Conservation (phyloP, 495 filamentous ascomycete species). For the Rusavskia elegans region DNA sequence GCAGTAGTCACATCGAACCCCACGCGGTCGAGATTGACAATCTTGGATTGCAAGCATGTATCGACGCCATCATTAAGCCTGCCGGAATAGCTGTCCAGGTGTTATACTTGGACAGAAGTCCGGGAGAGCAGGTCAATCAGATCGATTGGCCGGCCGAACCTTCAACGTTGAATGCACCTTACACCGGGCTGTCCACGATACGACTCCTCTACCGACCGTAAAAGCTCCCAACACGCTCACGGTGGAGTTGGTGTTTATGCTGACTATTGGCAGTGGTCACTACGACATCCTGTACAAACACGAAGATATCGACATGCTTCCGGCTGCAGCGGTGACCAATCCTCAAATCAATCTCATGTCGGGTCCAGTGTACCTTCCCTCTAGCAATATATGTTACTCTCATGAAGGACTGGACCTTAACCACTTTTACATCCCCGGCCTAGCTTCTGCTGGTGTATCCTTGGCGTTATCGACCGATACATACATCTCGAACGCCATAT, state of each 20-base stretch:
- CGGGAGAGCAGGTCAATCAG: constrained; percentile 62
- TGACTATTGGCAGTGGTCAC: constrained; percentile 44
- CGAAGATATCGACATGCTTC: constrained; percentile 34
- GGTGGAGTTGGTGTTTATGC: background rate
- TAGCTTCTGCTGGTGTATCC: constrained; percentile 1
- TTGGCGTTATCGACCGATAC: background rate
- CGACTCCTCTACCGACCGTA: constrained; percentile 58
- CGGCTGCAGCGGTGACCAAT: constrained; percentile 15
- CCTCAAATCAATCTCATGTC: constrained; percentile 6
- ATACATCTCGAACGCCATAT: background rate
- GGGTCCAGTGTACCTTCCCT: constrained; percentile 1
- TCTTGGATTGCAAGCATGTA: constrained; percentile 58
- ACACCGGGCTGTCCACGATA: constrained; percentile 33
- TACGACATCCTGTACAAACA: constrained; percentile 85
- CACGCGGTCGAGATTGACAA: constrained; percentile 77
- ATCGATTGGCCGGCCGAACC: constrained; percentile 48
- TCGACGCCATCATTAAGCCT: constrained; percentile 66
- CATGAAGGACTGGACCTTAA: background rate
- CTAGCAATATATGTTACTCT: background rate
- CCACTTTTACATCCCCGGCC: background rate
- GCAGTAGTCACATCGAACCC: constrained; percentile 51
- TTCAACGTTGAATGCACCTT: constrained; percentile 20
- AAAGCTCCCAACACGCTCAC: constrained; percentile 15
- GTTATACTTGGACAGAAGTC: constrained; percentile 79
- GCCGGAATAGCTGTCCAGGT: constrained; percentile 72